Evolutionary conservation across 306 rosid species (phyloP), one percentile per base, ranked within the genome.

Genomic region (Sesbania bispinosa): DNA sequence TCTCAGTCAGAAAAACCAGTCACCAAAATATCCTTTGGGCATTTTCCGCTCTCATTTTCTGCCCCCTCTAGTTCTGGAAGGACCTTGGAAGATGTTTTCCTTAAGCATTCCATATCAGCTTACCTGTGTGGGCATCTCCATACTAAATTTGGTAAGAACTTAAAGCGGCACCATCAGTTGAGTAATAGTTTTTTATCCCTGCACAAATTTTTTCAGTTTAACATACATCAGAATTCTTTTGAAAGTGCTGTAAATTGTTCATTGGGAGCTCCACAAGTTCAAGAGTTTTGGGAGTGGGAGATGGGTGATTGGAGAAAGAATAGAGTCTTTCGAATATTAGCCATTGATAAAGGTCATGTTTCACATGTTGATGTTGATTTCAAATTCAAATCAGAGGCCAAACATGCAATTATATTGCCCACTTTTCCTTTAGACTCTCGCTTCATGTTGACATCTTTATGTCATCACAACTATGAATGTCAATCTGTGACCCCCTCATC

Each of bases 271-370:
- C 68, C 81, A 2, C 80, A 79, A 18, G 13, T 68, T 77, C 78
- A 79, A 61, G 99, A 91, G 62, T 94, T 94, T 66, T 91, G 97
- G 97, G 99, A 94, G 80, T 94, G 99, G 99, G 97, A 91, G 85
- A 91, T 87, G 92, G 99, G 97, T 19, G 99, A 91, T 74, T 94
- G 97, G 95, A 86, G 97, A 88, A 90, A 66, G 87, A 89, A 79
- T 62, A 85, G 95, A 85, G 83, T 83, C 74, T 57, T 94, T 84
- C 86, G 96, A 68, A 77, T 94, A 78, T 63, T 94, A 80, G 96
- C 97, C 84, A 86, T 91, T 71, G 99, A 94, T 79, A 73, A 59
- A 48, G 99, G 96, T 29, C 86, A 68, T 62, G 88, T 91, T 81
- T 91, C 96, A 43, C 85, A 77, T 69, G 78, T 83, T 70, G 99